Conservation (phyloP, 768 basidiomycete species). For the Hygrophorus pudorinus region DNA sequence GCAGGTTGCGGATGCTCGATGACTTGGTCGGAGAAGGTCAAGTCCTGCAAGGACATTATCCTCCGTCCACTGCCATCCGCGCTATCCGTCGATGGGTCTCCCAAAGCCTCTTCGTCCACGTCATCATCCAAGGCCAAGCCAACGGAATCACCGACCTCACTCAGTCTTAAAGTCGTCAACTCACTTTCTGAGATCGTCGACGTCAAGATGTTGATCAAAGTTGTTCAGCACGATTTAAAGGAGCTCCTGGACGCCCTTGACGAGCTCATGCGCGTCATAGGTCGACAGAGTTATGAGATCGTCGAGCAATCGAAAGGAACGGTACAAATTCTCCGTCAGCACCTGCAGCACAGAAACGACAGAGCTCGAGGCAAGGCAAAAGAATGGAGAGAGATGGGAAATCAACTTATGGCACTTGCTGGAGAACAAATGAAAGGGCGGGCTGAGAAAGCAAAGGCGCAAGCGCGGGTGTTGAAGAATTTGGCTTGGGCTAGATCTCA, state of each 20-base stretch:
- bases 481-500: neutral
- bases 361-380: conserved; percentile 43
- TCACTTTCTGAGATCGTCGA: conserved; percentile 42
- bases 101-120: neutral
- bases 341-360: conserved; percentile 38
- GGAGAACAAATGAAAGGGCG: conserved; percentile 30
- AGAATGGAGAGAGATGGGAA: conserved; percentile 40
- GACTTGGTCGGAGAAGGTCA: conserved; percentile 16
- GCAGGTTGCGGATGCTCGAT: neutral
- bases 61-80: conserved; percentile 18
- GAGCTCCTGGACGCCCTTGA: conserved; percentile 54
- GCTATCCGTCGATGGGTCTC: conserved; percentile 10
- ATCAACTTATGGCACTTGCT: conserved; percentile 33
- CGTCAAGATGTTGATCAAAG: conserved; percentile 31
- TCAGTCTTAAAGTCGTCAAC: conserved; percentile 32
- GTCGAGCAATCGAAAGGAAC: conserved; percentile 41
- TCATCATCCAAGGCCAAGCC: conserved; percentile 15
- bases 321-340: conserved; percentile 32
- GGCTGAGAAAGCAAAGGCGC: conserved; percentile 32
- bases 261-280: conserved; percentile 40
- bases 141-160: conserved; percentile 15
- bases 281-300: conserved; percentile 35
- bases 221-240: conserved; percentile 41
- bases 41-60: conserved; percentile 22
- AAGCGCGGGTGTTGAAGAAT: conserved; percentile 32